Evolutionary conservation across 805 yeast species (phyloP), one percentile per base, ranked within the genome.

Genomic region (Cyberlindnera subsufficiens): DNA sequence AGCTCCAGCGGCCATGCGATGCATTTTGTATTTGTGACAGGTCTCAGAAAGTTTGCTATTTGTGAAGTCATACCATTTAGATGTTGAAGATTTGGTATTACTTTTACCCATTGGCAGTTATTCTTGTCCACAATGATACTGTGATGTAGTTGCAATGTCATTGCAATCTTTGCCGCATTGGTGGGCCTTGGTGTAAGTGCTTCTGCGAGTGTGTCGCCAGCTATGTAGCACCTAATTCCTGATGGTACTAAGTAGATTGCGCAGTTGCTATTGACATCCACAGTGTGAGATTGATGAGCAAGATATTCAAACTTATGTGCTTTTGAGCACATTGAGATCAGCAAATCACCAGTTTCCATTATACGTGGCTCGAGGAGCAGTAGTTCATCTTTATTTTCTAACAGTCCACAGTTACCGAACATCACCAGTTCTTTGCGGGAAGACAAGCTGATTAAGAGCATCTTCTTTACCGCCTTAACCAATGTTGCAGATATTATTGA

Each of bases 1-100:
- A 85, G 63, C 37, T 74, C 76, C 53, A 82, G 63, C 0, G 95
- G 95, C 95, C 95, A 86, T 35, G 78, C 61, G 2, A 85, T 74
- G 42, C 69, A 77, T 53, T 80, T 80, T 22, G 67, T 68, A 49
- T 74, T 75, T 27, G 67, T 69, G 3, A 77, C 78, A 0, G 71
- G 66, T 39, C 65, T 67, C 37, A 80, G 66, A 57, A 75, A 84
- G 19, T 69, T 67, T 11, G 88, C 67, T 3, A 85, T 71, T 10
- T 68, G 68, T 0, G 89, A 80, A 0, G 90, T 78, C 50, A 78
- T 72, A 18, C 83, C 85, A 58, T 81, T 82, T 48, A 83, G 66
- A 56, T 82, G 89, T 44, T 73, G 74, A 39, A 83, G 57, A 49
- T 82, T 78, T 3, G 93, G 93, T 4, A 81, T 70, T 13, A 85